A percentile compares a stretch with the other conserved stretches of the same genome.
Evolutionary conservation across 1,284 basidiomycete species (phyloP).

Genomic region (Schizophyllum amplum): DNA sequence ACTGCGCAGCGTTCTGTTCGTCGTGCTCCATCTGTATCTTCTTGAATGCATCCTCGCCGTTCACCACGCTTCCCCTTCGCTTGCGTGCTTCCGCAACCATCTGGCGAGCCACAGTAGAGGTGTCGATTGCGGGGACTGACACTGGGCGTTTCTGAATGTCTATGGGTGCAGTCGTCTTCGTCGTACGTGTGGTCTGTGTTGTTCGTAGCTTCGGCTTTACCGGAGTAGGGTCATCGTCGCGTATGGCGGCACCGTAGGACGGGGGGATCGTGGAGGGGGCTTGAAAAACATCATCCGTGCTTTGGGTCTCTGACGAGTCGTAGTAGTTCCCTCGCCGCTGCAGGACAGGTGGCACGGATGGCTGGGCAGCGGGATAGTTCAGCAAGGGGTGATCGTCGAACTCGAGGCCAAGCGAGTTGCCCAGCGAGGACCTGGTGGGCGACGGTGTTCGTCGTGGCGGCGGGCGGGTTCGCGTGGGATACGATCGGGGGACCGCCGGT

Average conservation of each 20-base stretch:
- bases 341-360: slow-evolving; percentile 12
- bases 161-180: neutral
- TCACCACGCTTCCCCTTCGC: slow-evolving; percentile 38
- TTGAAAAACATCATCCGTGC: slow-evolving; percentile 1
- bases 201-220: neutral
- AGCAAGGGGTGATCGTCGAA: slow-evolving; percentile 14
- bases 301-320: slow-evolving; percentile 20
- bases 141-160: slow-evolving; percentile 6
- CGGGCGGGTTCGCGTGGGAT: neutral
- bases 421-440: slow-evolving; percentile 18
- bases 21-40: slow-evolving; percentile 62
- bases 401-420: slow-evolving; percentile 16
- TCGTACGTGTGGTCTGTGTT: slow-evolving; percentile 6
- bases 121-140: slow-evolving; percentile 12
- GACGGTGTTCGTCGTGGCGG: slow-evolving; percentile 10
- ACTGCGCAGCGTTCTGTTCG: slow-evolving; percentile 63
- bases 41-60: slow-evolving; percentile 70
- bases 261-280: slow-evolving; percentile 40
- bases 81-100: slow-evolving; percentile 28
- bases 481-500: neutral
- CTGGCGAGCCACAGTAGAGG: slow-evolving; percentile 19
- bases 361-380: neutral
- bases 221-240: slow-evolving; percentile 16
- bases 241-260: slow-evolving; percentile 39
- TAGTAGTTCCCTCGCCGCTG: slow-evolving; percentile 7